Evolutionary conservation across 306 rosid genomes (phyloP).

Genomic region (Carpinus viminea): DNA sequence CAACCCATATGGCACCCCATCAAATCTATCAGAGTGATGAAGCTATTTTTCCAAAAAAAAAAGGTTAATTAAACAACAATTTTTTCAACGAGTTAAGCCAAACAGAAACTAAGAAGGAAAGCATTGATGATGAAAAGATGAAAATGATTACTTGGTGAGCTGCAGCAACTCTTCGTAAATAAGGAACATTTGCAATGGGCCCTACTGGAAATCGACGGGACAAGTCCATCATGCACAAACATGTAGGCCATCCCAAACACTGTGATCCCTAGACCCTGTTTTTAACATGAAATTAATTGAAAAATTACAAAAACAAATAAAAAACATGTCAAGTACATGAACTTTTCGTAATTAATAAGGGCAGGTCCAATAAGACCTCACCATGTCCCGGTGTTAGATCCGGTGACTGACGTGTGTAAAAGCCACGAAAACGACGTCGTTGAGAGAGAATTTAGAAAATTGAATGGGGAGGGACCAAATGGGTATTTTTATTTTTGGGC

Average conservation of each 20-base stretch:
- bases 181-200: conserved; percentile 91
- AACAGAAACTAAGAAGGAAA: neutral
- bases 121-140: neutral
- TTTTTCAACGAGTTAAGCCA: too few relatives aligned
- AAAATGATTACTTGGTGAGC: conserved; percentile 66
- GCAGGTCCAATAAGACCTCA: neutral
- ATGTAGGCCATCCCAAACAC: conserved; percentile 96
- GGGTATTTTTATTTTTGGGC: too few relatives aligned
- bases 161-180: conserved; percentile 84
- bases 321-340: neutral
- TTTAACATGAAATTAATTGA: conserved; percentile 3
- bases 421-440: conserved; percentile 1
- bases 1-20: conserved; percentile 93
- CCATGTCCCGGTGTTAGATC: neutral
- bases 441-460: too few relatives aligned
- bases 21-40: conserved; percentile 87
- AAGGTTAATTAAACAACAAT: conserved; percentile 9
- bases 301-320: neutral
- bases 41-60: conserved; percentile 43
- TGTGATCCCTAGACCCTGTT: conserved; percentile 92
- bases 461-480: too few relatives aligned
- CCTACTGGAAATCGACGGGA: conserved; percentile 92
- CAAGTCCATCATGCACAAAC: conserved; percentile 97
- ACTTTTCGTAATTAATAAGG: neutral
- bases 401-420: conserved; percentile 26